Percentiles rank a stretch among this genome's conserved stretches.
These are phyloP conservation scores for Ehretia macrophylla DNA, from an alignment of 257 asterid species.

Conservation along the genomic window DNA sequence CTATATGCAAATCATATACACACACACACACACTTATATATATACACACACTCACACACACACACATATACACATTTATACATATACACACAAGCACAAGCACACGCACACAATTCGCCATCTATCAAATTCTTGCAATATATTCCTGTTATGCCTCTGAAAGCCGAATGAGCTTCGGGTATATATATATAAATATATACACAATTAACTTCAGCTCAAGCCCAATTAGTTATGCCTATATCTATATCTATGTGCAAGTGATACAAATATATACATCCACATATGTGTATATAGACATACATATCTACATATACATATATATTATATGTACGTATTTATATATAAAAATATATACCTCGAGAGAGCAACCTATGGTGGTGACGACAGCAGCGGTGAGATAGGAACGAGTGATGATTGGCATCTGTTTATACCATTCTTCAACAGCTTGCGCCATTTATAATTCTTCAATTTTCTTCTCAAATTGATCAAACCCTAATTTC, in stretches of 20 bases:
- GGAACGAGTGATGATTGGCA: conserved; percentile 96
- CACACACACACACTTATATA: neutral
- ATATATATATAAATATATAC: too few species aligned
- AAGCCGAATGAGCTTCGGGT: too few species aligned
- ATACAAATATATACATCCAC: neutral
- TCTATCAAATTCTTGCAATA: too few species aligned
- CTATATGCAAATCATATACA: too few species aligned
- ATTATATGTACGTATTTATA: neutral
- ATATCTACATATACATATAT: too few species aligned
- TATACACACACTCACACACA: too few species aligned
- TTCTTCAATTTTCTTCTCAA: neutral
- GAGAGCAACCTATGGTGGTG: conserved; percentile 95
- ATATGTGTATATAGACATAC: neutral
- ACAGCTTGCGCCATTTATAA: conserved; percentile 92
- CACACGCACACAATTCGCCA: too few species aligned
- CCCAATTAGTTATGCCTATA: neutral
- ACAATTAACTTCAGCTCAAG: neutral
- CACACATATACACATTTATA: too few species aligned
- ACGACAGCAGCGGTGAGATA: conserved; percentile 94
- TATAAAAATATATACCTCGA: conserved; percentile 77
- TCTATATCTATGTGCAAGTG: too few species aligned
- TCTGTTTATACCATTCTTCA: conserved; percentile 99
- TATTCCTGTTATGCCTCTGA: too few species aligned
- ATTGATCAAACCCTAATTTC: conserved; percentile 2
- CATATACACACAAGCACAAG: too few species aligned